Evolutionary conservation across 1,139 yeast genomes (phyloP).

Genomic region (Taiozyma onychis): DNA sequence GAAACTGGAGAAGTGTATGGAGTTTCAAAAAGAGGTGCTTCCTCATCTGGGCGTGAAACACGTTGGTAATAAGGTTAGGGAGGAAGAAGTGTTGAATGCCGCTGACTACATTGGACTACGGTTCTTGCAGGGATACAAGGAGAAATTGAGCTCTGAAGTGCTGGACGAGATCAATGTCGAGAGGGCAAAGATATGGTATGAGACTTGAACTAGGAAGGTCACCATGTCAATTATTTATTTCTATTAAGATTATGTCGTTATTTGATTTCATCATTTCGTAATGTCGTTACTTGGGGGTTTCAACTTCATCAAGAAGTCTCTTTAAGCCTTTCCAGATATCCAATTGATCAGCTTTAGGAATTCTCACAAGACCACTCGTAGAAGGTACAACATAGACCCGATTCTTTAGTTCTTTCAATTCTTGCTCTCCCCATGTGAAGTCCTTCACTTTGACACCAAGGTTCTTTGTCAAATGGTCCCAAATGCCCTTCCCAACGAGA

Average conservation of each 20-base stretch:
- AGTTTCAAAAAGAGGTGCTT: conserved; percentile 30
- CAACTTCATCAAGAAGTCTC: neutral
- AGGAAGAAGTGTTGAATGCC: conserved; percentile 23
- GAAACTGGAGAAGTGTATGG: conserved; percentile 25
- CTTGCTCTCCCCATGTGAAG: conserved; percentile 51
- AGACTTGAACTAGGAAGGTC: neutral
- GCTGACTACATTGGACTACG: conserved; percentile 31
- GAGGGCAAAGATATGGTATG: conserved; percentile 12
- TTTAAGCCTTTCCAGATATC: conserved; percentile 41
- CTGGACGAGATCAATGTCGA: conserved; percentile 4
- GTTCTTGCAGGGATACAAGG: conserved; percentile 15
- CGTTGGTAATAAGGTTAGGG: conserved; percentile 23
- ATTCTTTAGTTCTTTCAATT: conserved; percentile 17
- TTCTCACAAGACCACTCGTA: conserved; percentile 71
- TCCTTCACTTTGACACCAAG: neutral
- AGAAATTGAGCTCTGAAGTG: conserved; percentile 2
- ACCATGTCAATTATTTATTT: neutral
- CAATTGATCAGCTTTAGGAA: conserved; percentile 42
- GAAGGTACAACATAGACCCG: conserved; percentile 61
- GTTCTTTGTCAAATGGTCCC: conserved; percentile 37
- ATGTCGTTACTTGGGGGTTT: neutral
- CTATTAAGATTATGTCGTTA: neutral
- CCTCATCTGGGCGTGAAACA: conserved; percentile 26
- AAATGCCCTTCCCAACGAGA: conserved; percentile 73
- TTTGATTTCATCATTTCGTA: neutral